phyloP scores from a whole-genome alignment of 352 stramenopile genomes.

The Phytopythium oedochilum region DNA sequence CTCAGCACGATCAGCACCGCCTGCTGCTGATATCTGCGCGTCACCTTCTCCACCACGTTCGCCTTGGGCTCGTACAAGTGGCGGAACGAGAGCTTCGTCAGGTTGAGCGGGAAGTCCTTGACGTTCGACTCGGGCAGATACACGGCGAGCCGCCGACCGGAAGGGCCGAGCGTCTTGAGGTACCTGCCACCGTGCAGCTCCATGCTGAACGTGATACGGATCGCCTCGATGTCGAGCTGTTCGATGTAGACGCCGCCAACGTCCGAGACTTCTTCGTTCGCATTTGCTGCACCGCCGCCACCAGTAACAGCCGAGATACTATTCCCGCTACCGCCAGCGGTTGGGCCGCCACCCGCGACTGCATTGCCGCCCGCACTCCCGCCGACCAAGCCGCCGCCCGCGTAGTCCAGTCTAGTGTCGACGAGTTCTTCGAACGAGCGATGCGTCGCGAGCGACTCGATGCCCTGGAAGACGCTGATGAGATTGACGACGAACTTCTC shows the following conservation, averaged over 20 bases:
- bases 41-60: conserved; percentile 73
- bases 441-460: conserved; percentile 66
- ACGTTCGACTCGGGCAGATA: conserved; percentile 88
- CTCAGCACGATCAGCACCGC: conserved; percentile 81
- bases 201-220: conserved; percentile 85
- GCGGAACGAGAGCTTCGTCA: conserved; percentile 77
- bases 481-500: conserved; percentile 90
- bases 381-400: conserved; percentile 11
- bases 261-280: conserved; percentile 18
- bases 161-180: conserved; percentile 80
- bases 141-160: conserved; percentile 61
- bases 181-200: conserved; percentile 81
- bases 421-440: conserved; percentile 82
- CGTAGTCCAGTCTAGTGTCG: conserved; percentile 70
- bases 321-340: conserved; percentile 9
- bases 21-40: conserved; percentile 79
- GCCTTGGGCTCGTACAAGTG: conserved; percentile 80
- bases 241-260: conserved; percentile 83
- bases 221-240: conserved; percentile 79
- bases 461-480: conserved; percentile 86
- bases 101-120: conserved; percentile 83
- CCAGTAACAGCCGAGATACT: conserved; percentile 1
- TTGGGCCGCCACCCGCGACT: conserved; percentile 16
- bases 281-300: background rate
- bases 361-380: conserved; percentile 12